These are phyloP conservation scores for Trypanosoma vivax DNA, from an alignment of 208 protist species.

Conservation along the genomic window DNA sequence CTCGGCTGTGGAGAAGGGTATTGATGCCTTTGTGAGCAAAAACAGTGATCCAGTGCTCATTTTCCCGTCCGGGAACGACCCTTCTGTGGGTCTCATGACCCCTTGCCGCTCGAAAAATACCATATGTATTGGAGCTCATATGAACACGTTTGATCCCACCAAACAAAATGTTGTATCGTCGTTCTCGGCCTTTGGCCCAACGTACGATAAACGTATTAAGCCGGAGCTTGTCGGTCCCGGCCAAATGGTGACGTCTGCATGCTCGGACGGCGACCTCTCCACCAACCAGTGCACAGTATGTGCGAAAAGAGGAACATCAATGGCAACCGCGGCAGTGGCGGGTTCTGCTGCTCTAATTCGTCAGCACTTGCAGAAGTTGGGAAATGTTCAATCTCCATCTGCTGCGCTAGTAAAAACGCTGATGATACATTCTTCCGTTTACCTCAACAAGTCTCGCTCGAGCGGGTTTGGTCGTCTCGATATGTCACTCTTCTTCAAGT, in stretches of 20 bases:
- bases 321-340: conserved; percentile 82
- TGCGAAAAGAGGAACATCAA: conserved; percentile 77
- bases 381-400: conserved; percentile 30
- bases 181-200: conserved; percentile 61
- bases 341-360: conserved; percentile 74
- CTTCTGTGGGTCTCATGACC: conserved; percentile 19
- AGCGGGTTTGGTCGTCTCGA: conserved; percentile 61
- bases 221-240: conserved; percentile 80
- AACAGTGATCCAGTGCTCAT: conserved; percentile 67
- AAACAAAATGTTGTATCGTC: conserved; percentile 30
- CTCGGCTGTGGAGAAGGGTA: conserved; percentile 43
- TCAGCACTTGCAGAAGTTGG: conserved; percentile 69
- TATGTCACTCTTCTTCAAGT: conserved; percentile 50
- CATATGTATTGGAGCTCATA: conserved; percentile 70
- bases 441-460: conserved; percentile 7
- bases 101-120: conserved; percentile 84
- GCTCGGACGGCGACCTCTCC: conserved; percentile 10
- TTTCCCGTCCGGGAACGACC: conserved; percentile 71
- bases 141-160: conserved; percentile 22
- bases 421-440: conserved; percentile 41
- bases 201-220: conserved; percentile 77
- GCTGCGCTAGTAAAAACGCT: conserved; percentile 49
- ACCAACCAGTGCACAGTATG: conserved; percentile 27
- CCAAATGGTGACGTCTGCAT: conserved; percentile 36
- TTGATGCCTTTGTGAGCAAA: conserved; percentile 54